Percentiles rank a stretch among this genome's conserved stretches.
Conservation (phyloP, 371 early-diverging fungal genomes). For the Capniomyces stellatus region DNA sequence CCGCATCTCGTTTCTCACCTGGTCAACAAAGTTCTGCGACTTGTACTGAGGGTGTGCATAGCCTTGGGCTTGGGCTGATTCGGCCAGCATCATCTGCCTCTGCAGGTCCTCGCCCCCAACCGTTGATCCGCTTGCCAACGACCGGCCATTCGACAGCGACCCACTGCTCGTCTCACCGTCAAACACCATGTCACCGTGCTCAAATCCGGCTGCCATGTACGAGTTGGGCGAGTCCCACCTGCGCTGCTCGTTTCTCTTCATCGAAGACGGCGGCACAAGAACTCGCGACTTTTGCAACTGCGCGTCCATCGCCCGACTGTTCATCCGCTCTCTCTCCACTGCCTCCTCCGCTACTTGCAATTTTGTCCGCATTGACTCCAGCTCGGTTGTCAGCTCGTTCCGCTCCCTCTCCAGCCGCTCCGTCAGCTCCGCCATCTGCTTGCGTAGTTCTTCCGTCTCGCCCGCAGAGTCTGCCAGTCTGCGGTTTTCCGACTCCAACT, state of each 20-base stretch:
- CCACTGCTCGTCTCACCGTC: neutral
- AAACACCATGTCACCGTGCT: neutral
- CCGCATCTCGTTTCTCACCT: neutral
- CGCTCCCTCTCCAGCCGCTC: slow-evolving; percentile 1
- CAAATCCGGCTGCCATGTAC: neutral
- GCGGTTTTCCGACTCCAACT: too few species aligned
- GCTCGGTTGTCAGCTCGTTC: neutral
- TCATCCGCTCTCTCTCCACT: too few species aligned
- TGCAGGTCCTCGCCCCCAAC: neutral
- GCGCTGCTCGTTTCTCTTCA: neutral
- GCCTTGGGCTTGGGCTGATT: too few species aligned
- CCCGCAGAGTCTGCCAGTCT: too few species aligned
- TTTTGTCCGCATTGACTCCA: too few species aligned
- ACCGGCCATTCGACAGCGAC: neutral
- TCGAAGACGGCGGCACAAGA: neutral
- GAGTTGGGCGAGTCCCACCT: neutral
- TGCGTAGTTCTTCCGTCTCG: too few species aligned
- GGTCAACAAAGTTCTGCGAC: neutral
- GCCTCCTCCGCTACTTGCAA: too few species aligned
- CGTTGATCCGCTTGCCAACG: neutral
- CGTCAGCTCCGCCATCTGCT: too few species aligned
- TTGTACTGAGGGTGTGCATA: neutral
- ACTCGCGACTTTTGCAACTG: neutral
- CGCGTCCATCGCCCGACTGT: too few species aligned
- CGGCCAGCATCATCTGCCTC: neutral